A percentile compares a stretch with the other conserved stretches of the same genome.
Conservation (phyloP, 1,139 yeast genomes). For the Suhomyces anneliseae region DNA sequence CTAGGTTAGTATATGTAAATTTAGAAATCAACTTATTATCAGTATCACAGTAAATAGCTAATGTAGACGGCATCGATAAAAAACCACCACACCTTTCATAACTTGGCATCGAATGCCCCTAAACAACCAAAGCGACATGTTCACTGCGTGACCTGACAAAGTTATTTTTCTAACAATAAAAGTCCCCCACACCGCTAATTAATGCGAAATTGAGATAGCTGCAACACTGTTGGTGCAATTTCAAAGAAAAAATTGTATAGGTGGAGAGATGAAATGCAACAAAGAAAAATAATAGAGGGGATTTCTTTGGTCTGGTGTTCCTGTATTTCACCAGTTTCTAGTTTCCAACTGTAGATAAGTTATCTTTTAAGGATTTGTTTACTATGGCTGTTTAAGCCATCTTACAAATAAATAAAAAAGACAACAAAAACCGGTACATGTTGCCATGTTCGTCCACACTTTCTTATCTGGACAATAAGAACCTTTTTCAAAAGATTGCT, state of each 20-base stretch:
- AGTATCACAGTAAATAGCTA: no score
- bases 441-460: neutral
- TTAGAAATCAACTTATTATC: no score
- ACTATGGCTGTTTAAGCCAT: neutral
- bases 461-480: neutral
- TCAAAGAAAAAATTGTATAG: neutral
- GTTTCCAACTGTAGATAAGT: neutral
- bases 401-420: neutral
- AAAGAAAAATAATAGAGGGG: neutral
- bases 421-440: neutral
- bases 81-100: neutral
- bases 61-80: no score
- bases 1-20: neutral
- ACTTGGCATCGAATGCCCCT: neutral
- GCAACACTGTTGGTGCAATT: neutral
- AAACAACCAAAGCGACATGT: neutral
- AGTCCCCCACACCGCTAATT: conserved; percentile 6
- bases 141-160: conserved; percentile 1
- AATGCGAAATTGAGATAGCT: neutral
- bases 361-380: neutral
- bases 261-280: neutral
- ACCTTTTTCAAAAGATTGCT: neutral
- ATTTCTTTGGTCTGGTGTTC: neutral
- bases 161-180: conserved; percentile 2
- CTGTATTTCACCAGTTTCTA: no score